Base-by-base conservation (phyloP, 192 early-diverging fungal species). In the Podila minutissima region DNA sequence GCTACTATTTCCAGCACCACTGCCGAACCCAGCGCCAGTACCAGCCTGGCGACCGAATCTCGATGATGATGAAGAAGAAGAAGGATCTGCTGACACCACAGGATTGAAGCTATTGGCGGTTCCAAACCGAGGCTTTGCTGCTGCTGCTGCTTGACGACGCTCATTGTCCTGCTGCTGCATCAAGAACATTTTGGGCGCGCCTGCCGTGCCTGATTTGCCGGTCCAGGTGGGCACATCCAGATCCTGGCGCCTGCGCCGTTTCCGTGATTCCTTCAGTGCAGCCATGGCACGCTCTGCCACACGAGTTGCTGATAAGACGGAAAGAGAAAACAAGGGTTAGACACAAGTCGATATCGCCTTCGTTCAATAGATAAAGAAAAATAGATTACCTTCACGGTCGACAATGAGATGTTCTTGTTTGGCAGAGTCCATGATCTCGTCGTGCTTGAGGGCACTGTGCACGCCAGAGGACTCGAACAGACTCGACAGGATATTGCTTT, bases 161-260 rank as follows among this genome's bases (percentile, higher is more conserved):
- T 66, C 75, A 71, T 59, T 74, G 62, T 67, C 78, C 62, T 66
- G 82, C 66, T 57, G 77, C 8, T 74, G 82, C 78, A 81, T 59
- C 32, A 78, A 66, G 22, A 66, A 71, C n/a, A 60, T 33, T 63
- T 67, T 61, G 19, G 82, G 74, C 15, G 76, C 84, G 0, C 91
- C 89, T 22, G 88, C 90, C 29, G 69, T 58, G 4, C 96, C 96
- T 7, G 88, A 94, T 10, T 85, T 84, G 12, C 97, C 97, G 4
- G 97, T 99, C 93, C 95, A 99, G 4, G 97, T 99, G 0, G 96
- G 95, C 19, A 92, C 87, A 13, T 87, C 88, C 46, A 96, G 87
- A 58, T 92, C 90, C 19, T 84, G 63, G 41, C 87, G 83, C 35
- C 91, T 84, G 17, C 93, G 83, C 12, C 84, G 74, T 72, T 91